A percentile compares a stretch with the other conserved stretches of the same genome.
Evolutionary conservation across 139 green algal genomes (phyloP).

Genomic region (Medakamo hakoo): DNA sequence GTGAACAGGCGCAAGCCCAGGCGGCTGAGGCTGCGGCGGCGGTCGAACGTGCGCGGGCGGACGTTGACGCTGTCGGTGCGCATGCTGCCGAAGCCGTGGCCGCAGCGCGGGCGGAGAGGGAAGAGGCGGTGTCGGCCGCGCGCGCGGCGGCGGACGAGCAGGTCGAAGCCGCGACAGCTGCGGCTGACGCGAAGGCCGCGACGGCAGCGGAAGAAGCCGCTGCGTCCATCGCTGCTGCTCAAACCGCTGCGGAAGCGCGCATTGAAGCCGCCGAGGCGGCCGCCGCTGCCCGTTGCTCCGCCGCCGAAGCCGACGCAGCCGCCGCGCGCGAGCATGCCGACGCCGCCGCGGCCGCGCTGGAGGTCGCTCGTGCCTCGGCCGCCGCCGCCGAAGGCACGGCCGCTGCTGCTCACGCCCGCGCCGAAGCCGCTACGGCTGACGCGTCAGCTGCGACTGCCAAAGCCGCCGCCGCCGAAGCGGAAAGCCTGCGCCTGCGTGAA

Average conservation of each 20-base stretch:
- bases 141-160: not conserved
- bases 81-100: not conserved
- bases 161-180: not conserved
- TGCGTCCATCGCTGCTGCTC: not conserved
- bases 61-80: not conserved
- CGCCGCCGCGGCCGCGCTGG: too few relatives aligned
- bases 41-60: too few relatives aligned
- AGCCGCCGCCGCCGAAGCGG: too few relatives aligned
- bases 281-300: too few relatives aligned
- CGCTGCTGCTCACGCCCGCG: too few relatives aligned
- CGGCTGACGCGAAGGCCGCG: not conserved
- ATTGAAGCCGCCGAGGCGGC: not conserved
- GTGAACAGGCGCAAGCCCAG: not conserved
- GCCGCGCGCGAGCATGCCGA: not conserved
- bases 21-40: too few relatives aligned
- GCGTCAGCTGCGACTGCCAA: too few relatives aligned
- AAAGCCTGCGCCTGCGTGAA: too few relatives aligned
- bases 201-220: not conserved
- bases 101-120: not conserved
- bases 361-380: not conserved
- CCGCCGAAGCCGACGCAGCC: not conserved
- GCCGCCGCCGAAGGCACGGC: not conserved
- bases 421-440: not conserved
- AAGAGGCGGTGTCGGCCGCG: too few relatives aligned
- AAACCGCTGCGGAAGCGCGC: not conserved